Conservation (phyloP, 345 rosid species). For the Populus ilicifolia region DNA sequence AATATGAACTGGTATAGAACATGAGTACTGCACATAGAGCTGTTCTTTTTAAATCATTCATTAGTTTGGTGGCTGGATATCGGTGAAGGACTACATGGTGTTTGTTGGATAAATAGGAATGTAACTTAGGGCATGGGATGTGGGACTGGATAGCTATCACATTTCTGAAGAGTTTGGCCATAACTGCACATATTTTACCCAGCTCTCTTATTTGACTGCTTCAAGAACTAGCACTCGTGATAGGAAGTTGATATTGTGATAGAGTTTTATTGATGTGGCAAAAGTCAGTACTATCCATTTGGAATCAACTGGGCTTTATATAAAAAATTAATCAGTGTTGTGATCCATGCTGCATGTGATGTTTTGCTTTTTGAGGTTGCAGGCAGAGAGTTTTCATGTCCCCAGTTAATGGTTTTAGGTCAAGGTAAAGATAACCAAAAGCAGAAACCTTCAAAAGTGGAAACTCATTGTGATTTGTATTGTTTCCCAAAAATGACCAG, state of each 20-base stretch:
- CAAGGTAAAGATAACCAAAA: neutral
- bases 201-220: neutral
- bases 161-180: neutral
- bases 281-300: neutral
- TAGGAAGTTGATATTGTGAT: neutral
- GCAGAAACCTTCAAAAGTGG: neutral
- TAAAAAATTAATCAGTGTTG: neutral
- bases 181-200: neutral
- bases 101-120: neutral
- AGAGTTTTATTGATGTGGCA: neutral
- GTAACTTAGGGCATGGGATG: neutral
- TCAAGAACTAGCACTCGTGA: neutral
- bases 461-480: neutral
- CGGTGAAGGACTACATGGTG: neutral
- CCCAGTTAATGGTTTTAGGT: neutral
- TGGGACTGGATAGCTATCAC: neutral
- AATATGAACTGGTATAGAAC: conserved; percentile 83
- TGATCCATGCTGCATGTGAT: neutral
- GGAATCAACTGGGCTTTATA: neutral
- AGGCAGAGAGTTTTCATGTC: neutral
- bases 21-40: neutral
- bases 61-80: neutral
- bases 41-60: neutral
- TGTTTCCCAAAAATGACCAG: neutral
- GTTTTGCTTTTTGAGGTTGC: neutral